Conservation (phyloP, 116 monocot species). For the Iris pallida region DNA sequence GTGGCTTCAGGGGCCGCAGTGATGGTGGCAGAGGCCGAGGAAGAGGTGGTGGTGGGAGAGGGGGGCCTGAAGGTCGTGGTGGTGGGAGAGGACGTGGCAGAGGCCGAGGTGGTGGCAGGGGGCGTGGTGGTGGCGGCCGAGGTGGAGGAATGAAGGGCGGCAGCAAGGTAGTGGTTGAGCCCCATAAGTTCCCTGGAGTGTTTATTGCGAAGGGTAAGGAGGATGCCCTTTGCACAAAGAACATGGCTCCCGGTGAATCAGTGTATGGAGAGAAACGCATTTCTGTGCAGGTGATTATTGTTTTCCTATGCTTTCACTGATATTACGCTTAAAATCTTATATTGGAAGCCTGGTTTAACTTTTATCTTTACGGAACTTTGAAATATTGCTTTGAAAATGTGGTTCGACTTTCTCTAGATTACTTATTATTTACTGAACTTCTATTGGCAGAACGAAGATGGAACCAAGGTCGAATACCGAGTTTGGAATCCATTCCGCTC, state of each 20-base stretch:
- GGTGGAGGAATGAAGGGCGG: conserved; percentile 89
- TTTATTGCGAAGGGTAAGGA: conserved; percentile 86
- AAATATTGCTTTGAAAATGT: too few relatives aligned
- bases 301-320: not conserved
- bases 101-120: conserved; percentile 17
- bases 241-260: conserved; percentile 61
- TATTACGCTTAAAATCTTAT: not conserved
- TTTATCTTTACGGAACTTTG: not conserved
- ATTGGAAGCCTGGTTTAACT: too few relatives aligned
- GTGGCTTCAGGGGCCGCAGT: conserved; percentile 44
- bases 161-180: conserved; percentile 63
- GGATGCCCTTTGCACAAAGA: conserved; percentile 84
- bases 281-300: conserved; percentile 56
- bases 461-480: conserved; percentile 78
- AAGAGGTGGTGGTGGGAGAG: conserved; percentile 27
- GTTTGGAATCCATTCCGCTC: conserved; percentile 98
- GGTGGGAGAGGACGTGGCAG: conserved; percentile 24
- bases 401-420: too few relatives aligned
- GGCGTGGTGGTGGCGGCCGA: conserved; percentile 46
- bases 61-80: conserved; percentile 10
- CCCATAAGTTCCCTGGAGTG: conserved; percentile 64
- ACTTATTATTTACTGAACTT: not conserved
- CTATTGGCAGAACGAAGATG: conserved; percentile 67
- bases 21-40: conserved; percentile 30
- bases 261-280: conserved; percentile 91